Evolutionary conservation across 2,329 filamentous ascomycete genomes (phyloP).

Genomic region (Cytospora schulzeri): DNA sequence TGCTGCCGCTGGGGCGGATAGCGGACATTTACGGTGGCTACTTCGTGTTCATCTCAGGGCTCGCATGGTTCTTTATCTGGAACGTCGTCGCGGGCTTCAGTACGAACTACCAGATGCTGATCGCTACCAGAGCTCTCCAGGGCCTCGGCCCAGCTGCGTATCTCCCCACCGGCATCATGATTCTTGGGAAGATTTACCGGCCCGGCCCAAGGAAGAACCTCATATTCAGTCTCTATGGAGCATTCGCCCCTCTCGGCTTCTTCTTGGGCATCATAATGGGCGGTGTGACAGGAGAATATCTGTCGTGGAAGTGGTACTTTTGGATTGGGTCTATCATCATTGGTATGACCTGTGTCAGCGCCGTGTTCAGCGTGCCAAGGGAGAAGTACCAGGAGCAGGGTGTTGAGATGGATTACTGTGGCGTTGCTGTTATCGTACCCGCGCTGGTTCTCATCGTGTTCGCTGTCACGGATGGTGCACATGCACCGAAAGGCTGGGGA

Average conservation of each 20-base stretch:
- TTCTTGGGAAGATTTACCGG: constrained; percentile 68
- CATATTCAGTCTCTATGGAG: constrained; percentile 61
- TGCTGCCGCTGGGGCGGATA: constrained; percentile 65
- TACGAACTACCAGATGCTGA: constrained; percentile 67
- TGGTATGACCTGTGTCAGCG: constrained; percentile 51
- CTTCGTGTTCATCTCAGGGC: constrained; percentile 59
- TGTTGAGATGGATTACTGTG: constrained; percentile 69
- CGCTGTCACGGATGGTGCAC: constrained; percentile 72
- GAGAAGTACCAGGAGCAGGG: constrained; percentile 30
- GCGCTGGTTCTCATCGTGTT: constrained; percentile 73
- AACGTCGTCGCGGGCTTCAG: constrained; percentile 72
- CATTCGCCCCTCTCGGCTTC: constrained; percentile 60
- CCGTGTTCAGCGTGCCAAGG: constrained; percentile 44
- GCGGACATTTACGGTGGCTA: constrained; percentile 66
- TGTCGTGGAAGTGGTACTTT: constrained; percentile 71
- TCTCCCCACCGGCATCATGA: constrained; percentile 68
- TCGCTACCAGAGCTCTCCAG: constrained; percentile 73
- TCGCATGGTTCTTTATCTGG: constrained; percentile 69
- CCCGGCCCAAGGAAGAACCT: constrained; percentile 73
- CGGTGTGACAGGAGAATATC: constrained; percentile 61
- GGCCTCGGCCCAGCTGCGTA: constrained; percentile 75
- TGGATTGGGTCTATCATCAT: constrained; percentile 57
- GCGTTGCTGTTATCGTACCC: constrained; percentile 60
- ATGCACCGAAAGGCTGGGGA: constrained; percentile 70
- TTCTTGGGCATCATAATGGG: constrained; percentile 68